Evolutionary conservation across 306 rosid species (phyloP).

Genomic region (Lotus japonicus): DNA sequence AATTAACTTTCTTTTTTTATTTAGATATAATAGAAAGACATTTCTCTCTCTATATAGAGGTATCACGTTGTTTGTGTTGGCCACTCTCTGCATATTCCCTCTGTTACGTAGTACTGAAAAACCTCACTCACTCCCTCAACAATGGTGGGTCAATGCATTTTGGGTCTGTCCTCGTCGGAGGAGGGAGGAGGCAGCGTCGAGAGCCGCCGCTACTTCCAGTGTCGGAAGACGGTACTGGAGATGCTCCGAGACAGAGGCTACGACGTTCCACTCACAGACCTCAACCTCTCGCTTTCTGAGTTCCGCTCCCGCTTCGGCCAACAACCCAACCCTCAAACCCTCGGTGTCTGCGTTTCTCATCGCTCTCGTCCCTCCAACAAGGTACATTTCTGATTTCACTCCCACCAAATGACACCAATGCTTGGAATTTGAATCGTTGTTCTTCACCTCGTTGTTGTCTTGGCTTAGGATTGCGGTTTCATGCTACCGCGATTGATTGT

Average conservation of each 20-base stretch:
- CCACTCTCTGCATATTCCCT: too few species aligned
- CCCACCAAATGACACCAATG: not conserved
- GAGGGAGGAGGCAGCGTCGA: slow-evolving; percentile 35
- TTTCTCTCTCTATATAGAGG: too few species aligned
- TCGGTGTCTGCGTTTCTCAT: slow-evolving; percentile 22
- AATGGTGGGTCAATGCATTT: not conserved
- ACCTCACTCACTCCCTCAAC: too few species aligned
- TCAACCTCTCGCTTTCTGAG: slow-evolving; percentile 27
- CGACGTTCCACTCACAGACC: slow-evolving; percentile 27
- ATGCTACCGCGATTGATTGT: too few species aligned
- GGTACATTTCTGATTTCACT: not conserved
- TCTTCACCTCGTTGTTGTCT: too few species aligned
- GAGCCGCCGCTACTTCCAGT: slow-evolving; percentile 32
- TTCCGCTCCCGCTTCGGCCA: slow-evolving; percentile 34
- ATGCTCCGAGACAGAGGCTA: slow-evolving; percentile 53
- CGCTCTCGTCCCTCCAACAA: slow-evolving; percentile 24
- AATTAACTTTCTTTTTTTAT: too few species aligned
- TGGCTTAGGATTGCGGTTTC: too few species aligned
- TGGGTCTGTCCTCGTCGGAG: not conserved
- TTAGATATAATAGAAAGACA: too few species aligned
- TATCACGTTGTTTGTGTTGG: too few species aligned
- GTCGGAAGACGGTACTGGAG: slow-evolving; percentile 30
- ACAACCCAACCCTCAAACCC: slow-evolving; percentile 23
- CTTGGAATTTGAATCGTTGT: not conserved
- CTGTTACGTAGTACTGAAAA: too few species aligned